These are phyloP conservation scores for Mytilinidion resinicola DNA, from an alignment of 495 filamentous ascomycete species.

Conservation along the genomic window DNA sequence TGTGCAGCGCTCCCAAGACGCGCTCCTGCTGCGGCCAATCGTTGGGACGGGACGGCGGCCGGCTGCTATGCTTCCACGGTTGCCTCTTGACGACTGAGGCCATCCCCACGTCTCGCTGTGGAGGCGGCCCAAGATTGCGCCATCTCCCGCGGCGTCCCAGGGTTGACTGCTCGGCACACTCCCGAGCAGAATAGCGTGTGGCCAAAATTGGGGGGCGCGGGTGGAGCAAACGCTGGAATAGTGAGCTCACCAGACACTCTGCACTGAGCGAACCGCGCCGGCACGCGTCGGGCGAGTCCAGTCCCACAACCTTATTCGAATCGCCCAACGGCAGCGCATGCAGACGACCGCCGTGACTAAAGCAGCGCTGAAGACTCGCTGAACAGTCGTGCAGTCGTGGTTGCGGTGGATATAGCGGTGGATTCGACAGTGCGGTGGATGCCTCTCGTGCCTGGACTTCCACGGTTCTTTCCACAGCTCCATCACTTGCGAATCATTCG, in stretches of 20 bases:
- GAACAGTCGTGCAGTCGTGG: too few relatives aligned
- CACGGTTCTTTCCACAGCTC: background rate
- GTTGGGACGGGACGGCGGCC: background rate
- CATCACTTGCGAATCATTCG: background rate
- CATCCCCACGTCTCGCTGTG: too few relatives aligned
- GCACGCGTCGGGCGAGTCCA: background rate
- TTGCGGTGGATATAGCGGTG: too few relatives aligned
- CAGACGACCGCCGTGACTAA: too few relatives aligned
- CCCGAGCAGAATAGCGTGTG: background rate
- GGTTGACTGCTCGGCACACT: slow-evolving; percentile 3
- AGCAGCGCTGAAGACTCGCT: too few relatives aligned
- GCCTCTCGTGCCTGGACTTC: too few relatives aligned
- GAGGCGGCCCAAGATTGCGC: slow-evolving; percentile 4
- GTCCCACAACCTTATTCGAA: background rate
- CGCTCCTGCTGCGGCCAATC: background rate
- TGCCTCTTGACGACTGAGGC: background rate
- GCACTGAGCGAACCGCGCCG: background rate
- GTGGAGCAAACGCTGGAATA: background rate
- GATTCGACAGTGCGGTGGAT: too few relatives aligned
- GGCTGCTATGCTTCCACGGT: background rate
- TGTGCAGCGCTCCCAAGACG: background rate
- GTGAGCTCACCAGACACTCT: background rate
- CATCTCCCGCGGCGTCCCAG: slow-evolving; percentile 12
- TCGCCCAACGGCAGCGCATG: background rate
- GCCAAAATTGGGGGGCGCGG: background rate